Evolutionary conservation across 2,329 filamentous ascomycete species (phyloP), one percentile per base, ranked within the genome.

Genomic region (Ophiostoma australiae): DNA sequence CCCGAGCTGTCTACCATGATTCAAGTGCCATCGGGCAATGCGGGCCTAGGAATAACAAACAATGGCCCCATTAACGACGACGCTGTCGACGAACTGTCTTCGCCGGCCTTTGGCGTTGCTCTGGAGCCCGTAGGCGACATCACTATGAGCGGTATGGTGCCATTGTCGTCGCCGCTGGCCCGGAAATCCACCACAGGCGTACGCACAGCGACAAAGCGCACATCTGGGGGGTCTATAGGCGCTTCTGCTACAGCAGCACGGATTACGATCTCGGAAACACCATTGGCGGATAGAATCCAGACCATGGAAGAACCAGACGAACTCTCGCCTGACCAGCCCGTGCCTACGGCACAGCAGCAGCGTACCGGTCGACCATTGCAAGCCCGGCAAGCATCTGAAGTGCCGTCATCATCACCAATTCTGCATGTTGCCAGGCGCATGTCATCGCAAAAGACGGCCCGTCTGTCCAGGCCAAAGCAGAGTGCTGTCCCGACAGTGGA

Each of bases 41-140:
- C 41, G 8, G 44, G 23, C 6, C 23, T 35, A 13, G 74, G n/a
- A n/a, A 41, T 27, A 6, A 15, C 13, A 10, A 8, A 35, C n/a
- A 20, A 13, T 72, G 71, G 31, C 39, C 69, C 3, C 58, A 63
- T 31, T 67, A 71, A 52, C 39, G 72, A 61, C 15, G 74, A 75
- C 20, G 75, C 75, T 6, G 55, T 76, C 33, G 77, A 79, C 70
- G 78, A 79, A 68, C 71, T 78, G 8, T 80, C 78, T 17, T 77
- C 78, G 27, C 70, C 73, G 1, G 48, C 72, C 2, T 48, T 70
- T 52, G 55, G 35, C 23, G 70, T 39, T 27, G 48, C 58, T 5
- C 44, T 70, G 8, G 70, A 68, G 27, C 33, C 52, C 1, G 31
- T 13, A 3, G 55, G 48, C 15, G 61, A 65, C 4, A 20, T 52